A percentile compares a stretch with the other conserved stretches of the same genome.
Conservation (phyloP, 2,329 filamentous ascomycete species). For the Arthrobotrys megalospora region DNA sequence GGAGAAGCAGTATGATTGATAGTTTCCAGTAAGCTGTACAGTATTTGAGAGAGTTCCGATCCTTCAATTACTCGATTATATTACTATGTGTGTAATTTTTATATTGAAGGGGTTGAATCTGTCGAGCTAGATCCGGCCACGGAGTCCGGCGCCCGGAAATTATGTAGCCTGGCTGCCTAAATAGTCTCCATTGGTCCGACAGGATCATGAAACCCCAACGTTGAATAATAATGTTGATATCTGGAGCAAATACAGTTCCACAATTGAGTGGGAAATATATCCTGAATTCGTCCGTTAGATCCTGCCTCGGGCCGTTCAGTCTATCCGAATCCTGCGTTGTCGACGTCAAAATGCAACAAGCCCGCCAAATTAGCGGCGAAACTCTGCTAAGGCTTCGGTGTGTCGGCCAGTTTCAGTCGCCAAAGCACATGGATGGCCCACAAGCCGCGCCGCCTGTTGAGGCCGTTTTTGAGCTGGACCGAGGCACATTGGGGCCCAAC, state of each 20-base stretch:
- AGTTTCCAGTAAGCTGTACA: too few species aligned
- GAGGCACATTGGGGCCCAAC: constrained; percentile 42
- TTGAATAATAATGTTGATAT: neutral
- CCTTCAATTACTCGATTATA: too few species aligned
- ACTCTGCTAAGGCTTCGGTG: constrained; percentile 2
- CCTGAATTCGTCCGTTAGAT: constrained; percentile 12
- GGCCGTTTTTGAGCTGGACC: constrained; percentile 38
- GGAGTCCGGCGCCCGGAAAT: constrained; percentile 12
- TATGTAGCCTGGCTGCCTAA: neutral
- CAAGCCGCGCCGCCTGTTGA: constrained; percentile 20
- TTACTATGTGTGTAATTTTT: too few species aligned
- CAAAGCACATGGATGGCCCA: constrained; percentile 22
- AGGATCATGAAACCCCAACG: constrained; percentile 12
- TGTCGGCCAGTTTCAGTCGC: constrained; percentile 52
- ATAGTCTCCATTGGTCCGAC: constrained; percentile 13
- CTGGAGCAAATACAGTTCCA: neutral
- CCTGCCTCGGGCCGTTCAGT: constrained; percentile 22
- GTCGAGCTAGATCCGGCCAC: neutral
- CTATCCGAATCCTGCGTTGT: constrained; percentile 38
- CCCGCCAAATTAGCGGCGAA: constrained; percentile 23
- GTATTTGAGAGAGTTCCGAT: too few species aligned
- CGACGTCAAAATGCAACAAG: constrained; percentile 53
- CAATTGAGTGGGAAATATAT: neutral
- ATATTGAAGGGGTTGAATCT: neutral
- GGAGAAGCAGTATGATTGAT: too few species aligned